phyloP scores from a whole-genome alignment of 306 rosid genomes.

The Fragaria nilgerrensis region DNA sequence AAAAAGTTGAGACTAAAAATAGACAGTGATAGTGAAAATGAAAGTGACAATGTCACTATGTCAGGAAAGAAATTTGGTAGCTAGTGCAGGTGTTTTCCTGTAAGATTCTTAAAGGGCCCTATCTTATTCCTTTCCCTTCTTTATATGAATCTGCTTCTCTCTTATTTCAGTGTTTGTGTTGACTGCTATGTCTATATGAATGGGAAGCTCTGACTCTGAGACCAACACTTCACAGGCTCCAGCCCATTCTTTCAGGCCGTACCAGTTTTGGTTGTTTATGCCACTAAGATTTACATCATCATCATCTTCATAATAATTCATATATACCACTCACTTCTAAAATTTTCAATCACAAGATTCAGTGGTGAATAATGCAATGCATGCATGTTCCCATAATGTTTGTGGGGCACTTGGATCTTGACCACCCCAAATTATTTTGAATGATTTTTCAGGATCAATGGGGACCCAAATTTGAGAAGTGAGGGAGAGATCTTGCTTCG shows the following conservation, averaged over 20 bases:
- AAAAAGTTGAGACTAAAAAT: constrained; percentile 5
- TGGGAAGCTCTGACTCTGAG: constrained; percentile 21
- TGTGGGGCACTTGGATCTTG: constrained; percentile 20
- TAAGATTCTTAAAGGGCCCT: constrained; percentile 44
- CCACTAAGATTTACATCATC: background rate
- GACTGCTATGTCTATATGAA: constrained; percentile 27
- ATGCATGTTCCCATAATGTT: constrained; percentile 20
- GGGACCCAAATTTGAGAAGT: background rate
- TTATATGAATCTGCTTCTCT: constrained; percentile 19
- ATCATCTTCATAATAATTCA: constrained; percentile 2
- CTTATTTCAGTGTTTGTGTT: constrained; percentile 29
- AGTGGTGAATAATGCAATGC: constrained; percentile 27
- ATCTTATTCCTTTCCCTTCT: constrained; percentile 11
- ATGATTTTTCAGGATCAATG: background rate
- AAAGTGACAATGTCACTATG: constrained; percentile 14
- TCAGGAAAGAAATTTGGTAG: constrained; percentile 16
- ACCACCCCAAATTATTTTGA: constrained; percentile 1
- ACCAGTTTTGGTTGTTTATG: constrained; percentile 26
- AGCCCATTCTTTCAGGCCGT: constrained; percentile 38
- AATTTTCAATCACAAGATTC: constrained; percentile 24
- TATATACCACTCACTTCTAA: background rate
- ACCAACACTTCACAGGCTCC: constrained; percentile 12
- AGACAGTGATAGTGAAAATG: constrained; percentile 17
- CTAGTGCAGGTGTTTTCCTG: constrained; percentile 34
- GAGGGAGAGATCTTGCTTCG: background rate